Evolutionary conservation across 306 rosid species (phyloP).

Genomic region (Vicia sativa): DNA sequence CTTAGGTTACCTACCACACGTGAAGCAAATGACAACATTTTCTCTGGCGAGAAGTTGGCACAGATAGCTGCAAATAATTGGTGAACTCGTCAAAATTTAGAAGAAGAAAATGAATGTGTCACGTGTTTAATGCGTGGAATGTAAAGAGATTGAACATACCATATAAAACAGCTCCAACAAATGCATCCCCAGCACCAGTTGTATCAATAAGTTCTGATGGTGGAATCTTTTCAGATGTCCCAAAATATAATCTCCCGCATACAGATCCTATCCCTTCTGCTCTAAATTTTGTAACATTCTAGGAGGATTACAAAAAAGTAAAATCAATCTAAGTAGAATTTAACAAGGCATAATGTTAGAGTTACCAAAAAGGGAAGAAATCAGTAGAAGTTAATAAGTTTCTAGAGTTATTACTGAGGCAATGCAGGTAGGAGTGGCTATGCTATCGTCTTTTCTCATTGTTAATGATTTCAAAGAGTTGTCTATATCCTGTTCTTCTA

Average conservation of each 20-base stretch:
- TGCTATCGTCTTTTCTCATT: conserved; percentile 52
- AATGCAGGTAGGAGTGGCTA: conserved; percentile 57
- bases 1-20: conserved; percentile 68
- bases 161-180: conserved; percentile 86
- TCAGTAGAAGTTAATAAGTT: too few species aligned
- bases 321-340: conserved; percentile 25
- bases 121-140: not conserved
- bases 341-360: conserved; percentile 8
- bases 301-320: conserved; percentile 34
- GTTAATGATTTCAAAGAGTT: conserved; percentile 49
- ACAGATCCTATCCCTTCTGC: conserved; percentile 76
- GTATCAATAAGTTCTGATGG: conserved; percentile 77
- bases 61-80: conserved; percentile 65
- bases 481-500: conserved; percentile 69
- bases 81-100: conserved; percentile 17
- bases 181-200: conserved; percentile 98
- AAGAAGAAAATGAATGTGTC: not conserved
- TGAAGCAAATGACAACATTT: conserved; percentile 87
- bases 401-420: conserved; percentile 60
- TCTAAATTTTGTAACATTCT: conserved; percentile 70
- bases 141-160: conserved; percentile 48
- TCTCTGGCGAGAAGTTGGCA: conserved; percentile 69
- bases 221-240: conserved; percentile 85
- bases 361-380: too few species aligned
- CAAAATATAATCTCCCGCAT: conserved; percentile 72